These are phyloP conservation scores for Phytopythium litorale DNA, from an alignment of 352 stramenopile species.

Conservation along the genomic window DNA sequence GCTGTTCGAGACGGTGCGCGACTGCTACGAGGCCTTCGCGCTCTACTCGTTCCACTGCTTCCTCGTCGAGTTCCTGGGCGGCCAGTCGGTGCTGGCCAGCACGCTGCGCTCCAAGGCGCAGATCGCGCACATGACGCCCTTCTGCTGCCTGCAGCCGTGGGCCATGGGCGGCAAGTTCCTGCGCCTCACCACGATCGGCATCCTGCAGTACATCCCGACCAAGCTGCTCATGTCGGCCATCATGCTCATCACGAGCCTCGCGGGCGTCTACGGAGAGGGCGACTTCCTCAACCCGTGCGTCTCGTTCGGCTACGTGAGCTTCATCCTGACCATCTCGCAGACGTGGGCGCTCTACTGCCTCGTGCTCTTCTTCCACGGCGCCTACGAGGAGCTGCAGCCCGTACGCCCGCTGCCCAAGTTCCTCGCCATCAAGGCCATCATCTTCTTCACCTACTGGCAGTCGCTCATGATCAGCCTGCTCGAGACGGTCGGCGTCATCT, in stretches of 20 bases:
- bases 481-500: slow-evolving; percentile 85
- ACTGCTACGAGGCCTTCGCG: slow-evolving; percentile 93
- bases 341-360: slow-evolving; percentile 94
- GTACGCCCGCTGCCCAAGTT: slow-evolving; percentile 93
- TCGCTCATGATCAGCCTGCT: slow-evolving; percentile 88
- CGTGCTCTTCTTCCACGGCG: slow-evolving; percentile 92
- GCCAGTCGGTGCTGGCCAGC: slow-evolving; percentile 73
- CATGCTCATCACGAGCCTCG: slow-evolving; percentile 80
- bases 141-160: slow-evolving; percentile 89
- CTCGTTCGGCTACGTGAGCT: slow-evolving; percentile 87
- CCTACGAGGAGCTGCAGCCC: slow-evolving; percentile 85
- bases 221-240: slow-evolving; percentile 88
- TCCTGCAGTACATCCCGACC: slow-evolving; percentile 91
- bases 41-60: slow-evolving; percentile 95
- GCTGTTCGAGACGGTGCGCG: slow-evolving; percentile 87
- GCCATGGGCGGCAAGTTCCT: slow-evolving; percentile 93
- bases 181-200: slow-evolving; percentile 89
- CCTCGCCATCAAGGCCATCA: slow-evolving; percentile 92
- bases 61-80: slow-evolving; percentile 86
- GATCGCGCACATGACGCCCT: slow-evolving; percentile 72
- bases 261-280: slow-evolving; percentile 87
- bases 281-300: slow-evolving; percentile 83
- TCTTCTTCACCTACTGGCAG: slow-evolving; percentile 96
- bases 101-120: slow-evolving; percentile 86
- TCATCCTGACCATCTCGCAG: slow-evolving; percentile 89